phyloP scores from a whole-genome alignment of 352 stramenopile species.

The Phytophthora cajani region DNA sequence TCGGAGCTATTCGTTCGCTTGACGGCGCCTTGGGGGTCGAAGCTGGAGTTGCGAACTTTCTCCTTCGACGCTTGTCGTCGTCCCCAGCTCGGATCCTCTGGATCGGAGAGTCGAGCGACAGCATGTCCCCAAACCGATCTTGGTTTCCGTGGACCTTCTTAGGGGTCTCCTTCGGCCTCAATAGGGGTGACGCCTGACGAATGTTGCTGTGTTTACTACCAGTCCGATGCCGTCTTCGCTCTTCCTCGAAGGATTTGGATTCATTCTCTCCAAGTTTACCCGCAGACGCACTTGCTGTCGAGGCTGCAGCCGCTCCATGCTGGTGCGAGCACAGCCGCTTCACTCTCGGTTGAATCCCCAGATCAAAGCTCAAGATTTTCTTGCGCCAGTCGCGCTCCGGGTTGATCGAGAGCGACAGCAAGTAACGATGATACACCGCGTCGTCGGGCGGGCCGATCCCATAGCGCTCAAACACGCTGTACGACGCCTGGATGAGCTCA shows the following conservation, averaged over 20 bases:
- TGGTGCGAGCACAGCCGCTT: slow-evolving; percentile 25
- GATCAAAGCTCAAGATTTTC: slow-evolving; percentile 54
- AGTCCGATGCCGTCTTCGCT: slow-evolving; percentile 5
- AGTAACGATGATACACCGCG: slow-evolving; percentile 59
- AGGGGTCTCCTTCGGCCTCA: background rate
- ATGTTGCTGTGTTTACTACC: slow-evolving; percentile 12
- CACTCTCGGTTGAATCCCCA: slow-evolving; percentile 19
- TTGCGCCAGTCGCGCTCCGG: slow-evolving; percentile 61
- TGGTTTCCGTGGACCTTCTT: background rate
- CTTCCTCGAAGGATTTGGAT: background rate
- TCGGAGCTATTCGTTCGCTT: background rate
- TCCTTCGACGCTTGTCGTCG: background rate
- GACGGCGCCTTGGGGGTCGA: background rate
- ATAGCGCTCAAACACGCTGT: slow-evolving; percentile 57
- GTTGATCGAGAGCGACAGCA: slow-evolving; percentile 64
- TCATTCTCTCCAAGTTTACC: too few species aligned
- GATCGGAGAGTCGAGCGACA: slow-evolving; percentile 34
- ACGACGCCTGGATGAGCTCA: slow-evolving; percentile 69
- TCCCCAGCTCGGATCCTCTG: background rate
- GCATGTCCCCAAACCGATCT: slow-evolving; percentile 61
- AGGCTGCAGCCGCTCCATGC: slow-evolving; percentile 1
- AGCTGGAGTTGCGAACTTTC: background rate
- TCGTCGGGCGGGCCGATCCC: slow-evolving; percentile 50
- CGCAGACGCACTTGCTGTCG: background rate
- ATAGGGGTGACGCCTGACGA: slow-evolving; percentile 17